phyloP scores from a whole-genome alignment of 768 basidiomycete genomes.

The Panus rudis region DNA sequence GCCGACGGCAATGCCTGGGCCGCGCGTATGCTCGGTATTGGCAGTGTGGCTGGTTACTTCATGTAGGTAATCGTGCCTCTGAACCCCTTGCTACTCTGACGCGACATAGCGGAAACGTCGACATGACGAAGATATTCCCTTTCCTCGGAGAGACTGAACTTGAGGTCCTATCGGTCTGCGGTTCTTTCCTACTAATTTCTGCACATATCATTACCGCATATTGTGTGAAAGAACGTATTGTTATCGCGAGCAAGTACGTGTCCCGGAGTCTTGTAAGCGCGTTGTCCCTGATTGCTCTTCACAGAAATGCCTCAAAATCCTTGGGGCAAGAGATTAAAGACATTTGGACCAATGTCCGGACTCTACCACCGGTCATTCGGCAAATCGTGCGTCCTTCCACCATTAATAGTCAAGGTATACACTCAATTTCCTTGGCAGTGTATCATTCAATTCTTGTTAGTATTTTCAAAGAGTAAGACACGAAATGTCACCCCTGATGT shows the following conservation, averaged over 20 bases:
- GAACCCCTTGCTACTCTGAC: not conserved
- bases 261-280: not conserved
- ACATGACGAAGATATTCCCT: constrained; percentile 63
- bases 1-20: constrained; percentile 93
- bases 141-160: constrained; percentile 77
- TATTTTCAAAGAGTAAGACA: constrained; percentile 1
- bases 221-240: constrained; percentile 66
- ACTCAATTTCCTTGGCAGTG: constrained; percentile 37
- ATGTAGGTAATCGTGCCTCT: constrained; percentile 45
- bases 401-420: not conserved
- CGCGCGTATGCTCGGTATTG: constrained; percentile 83
- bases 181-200: constrained; percentile 54
- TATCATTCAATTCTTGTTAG: constrained; percentile 75
- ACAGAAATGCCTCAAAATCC: constrained; percentile 25
- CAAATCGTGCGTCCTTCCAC: constrained; percentile 58
- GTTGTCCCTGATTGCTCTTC: not conserved
- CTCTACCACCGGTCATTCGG: constrained; percentile 66
- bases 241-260: constrained; percentile 38
- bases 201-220: constrained; percentile 59
- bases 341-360: constrained; percentile 65
- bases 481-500: not conserved
- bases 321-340: constrained; percentile 44
- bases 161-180: constrained; percentile 73
- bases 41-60: constrained; percentile 83
- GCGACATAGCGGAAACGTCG: constrained; percentile 61